Evolutionary conservation across 208 protist genomes (phyloP).

Genomic region (Acanthamoeba royreba): DNA sequence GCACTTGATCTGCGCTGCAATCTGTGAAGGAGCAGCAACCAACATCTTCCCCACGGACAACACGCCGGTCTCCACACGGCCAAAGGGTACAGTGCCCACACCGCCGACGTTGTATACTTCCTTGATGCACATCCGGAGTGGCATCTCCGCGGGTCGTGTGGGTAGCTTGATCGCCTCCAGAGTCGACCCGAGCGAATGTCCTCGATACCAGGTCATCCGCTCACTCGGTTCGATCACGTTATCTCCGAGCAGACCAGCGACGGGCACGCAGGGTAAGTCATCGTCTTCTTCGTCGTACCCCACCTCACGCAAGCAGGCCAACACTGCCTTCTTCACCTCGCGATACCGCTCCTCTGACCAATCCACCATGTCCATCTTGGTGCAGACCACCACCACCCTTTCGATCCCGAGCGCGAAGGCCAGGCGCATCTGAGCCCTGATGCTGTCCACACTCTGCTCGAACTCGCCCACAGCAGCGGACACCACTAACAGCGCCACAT

Average conservation of each 20-base stretch:
- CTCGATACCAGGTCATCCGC: constrained; percentile 92
- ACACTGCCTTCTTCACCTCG: constrained; percentile 63
- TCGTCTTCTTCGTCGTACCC: constrained; percentile 91
- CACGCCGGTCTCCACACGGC: constrained; percentile 85
- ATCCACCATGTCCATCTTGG: constrained; percentile 92
- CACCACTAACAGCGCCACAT: constrained; percentile 88
- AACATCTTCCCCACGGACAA: constrained; percentile 73
- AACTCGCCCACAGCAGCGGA: constrained; percentile 79
- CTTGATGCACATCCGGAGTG: constrained; percentile 91
- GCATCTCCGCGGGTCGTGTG: constrained; percentile 89
- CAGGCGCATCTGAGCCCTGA: constrained; percentile 85
- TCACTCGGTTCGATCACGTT: constrained; percentile 88
- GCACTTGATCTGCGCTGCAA: constrained; percentile 78
- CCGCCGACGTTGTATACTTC: constrained; percentile 96
- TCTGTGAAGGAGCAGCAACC: constrained; percentile 75
- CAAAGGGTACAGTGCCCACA: constrained; percentile 94
- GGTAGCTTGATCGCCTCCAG: constrained; percentile 85
- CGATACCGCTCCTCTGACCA: constrained; percentile 85
- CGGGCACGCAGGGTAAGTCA: constrained; percentile 91
- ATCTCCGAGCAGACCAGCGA: constrained; percentile 94
- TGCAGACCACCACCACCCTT: constrained; percentile 86
- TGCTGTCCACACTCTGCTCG: constrained; percentile 79
- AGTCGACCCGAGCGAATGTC: constrained; percentile 87
- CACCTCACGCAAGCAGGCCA: constrained; percentile 76
- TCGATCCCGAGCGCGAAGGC: constrained; percentile 86